These are phyloP conservation scores for Dactylellina parvicollis DNA, from an alignment of 2,329 filamentous ascomycete species.

Conservation along the genomic window DNA sequence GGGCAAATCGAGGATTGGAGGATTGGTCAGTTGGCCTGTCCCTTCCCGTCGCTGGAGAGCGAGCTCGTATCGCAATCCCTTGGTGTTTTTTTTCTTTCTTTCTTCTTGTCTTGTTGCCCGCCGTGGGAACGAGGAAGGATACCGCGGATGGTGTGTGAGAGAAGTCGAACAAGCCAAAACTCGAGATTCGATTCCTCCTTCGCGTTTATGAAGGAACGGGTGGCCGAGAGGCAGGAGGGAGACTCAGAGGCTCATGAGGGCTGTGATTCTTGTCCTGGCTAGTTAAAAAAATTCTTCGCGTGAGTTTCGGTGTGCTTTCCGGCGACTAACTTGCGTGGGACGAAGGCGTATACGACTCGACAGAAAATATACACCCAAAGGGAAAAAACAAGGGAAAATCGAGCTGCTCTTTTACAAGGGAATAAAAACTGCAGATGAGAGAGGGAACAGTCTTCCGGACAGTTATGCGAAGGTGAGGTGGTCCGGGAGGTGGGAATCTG, in stretches of 20 bases:
- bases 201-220: conserved; percentile 53
- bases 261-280: conserved; percentile 5
- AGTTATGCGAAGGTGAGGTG: too few relatives aligned
- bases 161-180: conserved; percentile 21
- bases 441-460: not conserved
- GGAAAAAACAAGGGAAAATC: not conserved
- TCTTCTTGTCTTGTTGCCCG: conserved; percentile 35
- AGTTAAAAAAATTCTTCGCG: conserved; percentile 46
- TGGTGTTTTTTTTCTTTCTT: not conserved
- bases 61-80: not conserved
- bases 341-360: conserved; percentile 30
- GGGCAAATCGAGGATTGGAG: conserved; percentile 3
- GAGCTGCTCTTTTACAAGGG: not conserved
- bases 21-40: not conserved
- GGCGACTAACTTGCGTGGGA: not conserved
- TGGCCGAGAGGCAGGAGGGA: conserved; percentile 34
- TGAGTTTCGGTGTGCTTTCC: conserved; percentile 30
- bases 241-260: conserved; percentile 50
- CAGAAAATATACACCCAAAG: not conserved
- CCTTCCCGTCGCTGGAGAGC: conserved; percentile 14
- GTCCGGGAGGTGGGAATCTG: too few relatives aligned
- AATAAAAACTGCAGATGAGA: not conserved
- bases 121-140: conserved; percentile 30
- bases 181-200: conserved; percentile 32
- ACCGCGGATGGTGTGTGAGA: conserved; percentile 6